Base-by-base conservation (phyloP, 345 rosid genomes). In the Bruguiera sexangula region DNA sequence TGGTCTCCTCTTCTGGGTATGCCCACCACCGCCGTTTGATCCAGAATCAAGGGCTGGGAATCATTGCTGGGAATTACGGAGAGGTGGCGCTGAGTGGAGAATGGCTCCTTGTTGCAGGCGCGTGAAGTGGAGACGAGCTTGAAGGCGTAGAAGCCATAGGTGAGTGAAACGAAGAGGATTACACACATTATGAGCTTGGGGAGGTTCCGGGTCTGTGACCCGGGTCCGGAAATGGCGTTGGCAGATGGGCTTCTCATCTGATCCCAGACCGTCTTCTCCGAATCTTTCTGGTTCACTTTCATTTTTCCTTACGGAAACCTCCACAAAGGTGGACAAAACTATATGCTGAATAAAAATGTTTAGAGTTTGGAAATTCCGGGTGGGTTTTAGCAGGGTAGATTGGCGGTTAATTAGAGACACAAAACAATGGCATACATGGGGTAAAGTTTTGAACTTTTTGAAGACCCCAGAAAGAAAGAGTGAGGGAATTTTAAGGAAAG, bases 101-200 rank as follows among this genome's bases (percentile, higher is more conserved):
- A 75, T 9, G 79, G 79, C 37, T 75, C 82, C 29, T 54, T 78
- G 73, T 67, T 79, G 76, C 92, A 87, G 64, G 87, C 74, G 60
- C 62, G 84, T 59, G 99, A 75, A 69, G 87, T 62, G 68, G 96
- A 80, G 65, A 90, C 82, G 78, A 95, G 85, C 87, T 85, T 92
- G 77, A 95, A 85, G 62, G 98, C 90, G 88, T 92, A 95, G 72
- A 89, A 73, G 50, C 89, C 84, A 72, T 88, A 95, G 27, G 92
- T 81, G 70, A 82, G 81, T 60, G 92, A 85, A 76, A 87, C 85
- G 70, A 85, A 82, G 83, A 90, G 84, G 78, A 95, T 69, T 62
- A 90, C 70, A 85, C 86, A 82, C 46, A 88, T 69, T 80, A 95
- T 71, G 75, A 92, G 87, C 76, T 76, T 89, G 61, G 86, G 87